These are phyloP conservation scores for Fusarium concolor DNA, from an alignment of 2,329 filamentous ascomycete genomes.

Conservation along the genomic window DNA sequence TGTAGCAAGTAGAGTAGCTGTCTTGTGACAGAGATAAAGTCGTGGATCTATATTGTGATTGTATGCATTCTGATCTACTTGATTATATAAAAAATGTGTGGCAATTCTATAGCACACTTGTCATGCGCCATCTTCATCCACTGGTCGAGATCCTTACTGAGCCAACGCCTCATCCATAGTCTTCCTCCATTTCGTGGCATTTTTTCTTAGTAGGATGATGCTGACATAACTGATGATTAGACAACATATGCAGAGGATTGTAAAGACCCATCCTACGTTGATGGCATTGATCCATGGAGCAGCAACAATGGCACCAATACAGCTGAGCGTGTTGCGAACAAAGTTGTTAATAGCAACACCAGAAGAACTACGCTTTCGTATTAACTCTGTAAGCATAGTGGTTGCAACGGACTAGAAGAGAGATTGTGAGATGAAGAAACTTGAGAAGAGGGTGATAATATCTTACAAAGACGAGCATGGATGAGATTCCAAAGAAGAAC, in stretches of 20 bases:
- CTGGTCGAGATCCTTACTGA: constrained; percentile 22
- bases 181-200: constrained; percentile 71
- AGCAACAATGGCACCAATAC: constrained; percentile 75
- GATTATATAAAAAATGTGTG: not conserved
- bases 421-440: constrained; percentile 13
- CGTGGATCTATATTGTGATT: not conserved
- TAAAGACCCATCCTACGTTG: constrained; percentile 82
- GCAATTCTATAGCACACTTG: not conserved
- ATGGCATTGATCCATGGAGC: constrained; percentile 77
- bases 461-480: constrained; percentile 81
- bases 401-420: constrained; percentile 67
- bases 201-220: constrained; percentile 71
- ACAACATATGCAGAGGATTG: constrained; percentile 64
- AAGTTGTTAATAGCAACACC: constrained; percentile 88
- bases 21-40: not conserved
- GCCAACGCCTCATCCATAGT: constrained; percentile 66
- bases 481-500: constrained; percentile 80
- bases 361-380: constrained; percentile 75
- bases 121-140: not conserved
- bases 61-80: not conserved
- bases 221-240: constrained; percentile 67
- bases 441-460: not conserved
- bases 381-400: constrained; percentile 88
- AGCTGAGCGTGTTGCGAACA: constrained; percentile 81
- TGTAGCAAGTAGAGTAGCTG: constrained; percentile 14